phyloP scores from a whole-genome alignment of 306 rosid genomes.

The Acacia acuminata region DNA sequence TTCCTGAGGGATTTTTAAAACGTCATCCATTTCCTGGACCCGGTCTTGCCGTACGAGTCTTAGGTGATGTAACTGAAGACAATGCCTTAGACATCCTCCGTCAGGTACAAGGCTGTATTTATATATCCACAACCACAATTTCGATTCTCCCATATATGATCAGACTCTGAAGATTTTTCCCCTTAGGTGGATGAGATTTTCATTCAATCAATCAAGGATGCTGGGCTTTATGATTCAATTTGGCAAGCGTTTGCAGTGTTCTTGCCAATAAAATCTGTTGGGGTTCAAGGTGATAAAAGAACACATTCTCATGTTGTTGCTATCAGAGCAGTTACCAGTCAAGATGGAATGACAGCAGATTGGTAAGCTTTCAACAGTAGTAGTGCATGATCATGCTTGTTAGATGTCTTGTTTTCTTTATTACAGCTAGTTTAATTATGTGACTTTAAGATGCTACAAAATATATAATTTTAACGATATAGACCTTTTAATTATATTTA shows the following conservation, averaged over 20 bases:
- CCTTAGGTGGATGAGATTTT: slow-evolving; percentile 93
- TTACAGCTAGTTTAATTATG: slow-evolving; percentile 1
- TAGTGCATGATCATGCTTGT: neutral
- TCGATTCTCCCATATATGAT: slow-evolving; percentile 10
- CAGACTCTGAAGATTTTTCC: neutral
- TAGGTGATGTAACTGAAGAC: slow-evolving; percentile 87
- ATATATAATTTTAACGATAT: too few species aligned
- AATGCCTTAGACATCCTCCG: slow-evolving; percentile 87
- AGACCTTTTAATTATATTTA: neutral
- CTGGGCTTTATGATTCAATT: slow-evolving; percentile 88
- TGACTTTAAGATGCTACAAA: slow-evolving; percentile 17
- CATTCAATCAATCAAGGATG: slow-evolving; percentile 86
- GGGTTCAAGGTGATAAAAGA: slow-evolving; percentile 96
- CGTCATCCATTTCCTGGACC: slow-evolving; percentile 99
- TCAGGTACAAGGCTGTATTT: slow-evolving; percentile 45
- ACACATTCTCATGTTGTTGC: slow-evolving; percentile 97
- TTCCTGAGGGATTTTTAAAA: slow-evolving; percentile 78
- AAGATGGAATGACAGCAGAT: slow-evolving; percentile 99
- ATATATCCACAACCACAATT: neutral
- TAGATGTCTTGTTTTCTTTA: neutral
- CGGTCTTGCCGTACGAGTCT: slow-evolving; percentile 91
- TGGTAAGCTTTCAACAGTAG: slow-evolving; percentile 57
- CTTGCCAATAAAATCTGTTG: slow-evolving; percentile 86
- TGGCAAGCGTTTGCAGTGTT: slow-evolving; percentile 99
- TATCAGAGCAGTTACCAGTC: slow-evolving; percentile 96